Evolutionary conservation across 2,329 filamentous ascomycete genomes (phyloP).

Genomic region (Malbranchea zuffiana): DNA sequence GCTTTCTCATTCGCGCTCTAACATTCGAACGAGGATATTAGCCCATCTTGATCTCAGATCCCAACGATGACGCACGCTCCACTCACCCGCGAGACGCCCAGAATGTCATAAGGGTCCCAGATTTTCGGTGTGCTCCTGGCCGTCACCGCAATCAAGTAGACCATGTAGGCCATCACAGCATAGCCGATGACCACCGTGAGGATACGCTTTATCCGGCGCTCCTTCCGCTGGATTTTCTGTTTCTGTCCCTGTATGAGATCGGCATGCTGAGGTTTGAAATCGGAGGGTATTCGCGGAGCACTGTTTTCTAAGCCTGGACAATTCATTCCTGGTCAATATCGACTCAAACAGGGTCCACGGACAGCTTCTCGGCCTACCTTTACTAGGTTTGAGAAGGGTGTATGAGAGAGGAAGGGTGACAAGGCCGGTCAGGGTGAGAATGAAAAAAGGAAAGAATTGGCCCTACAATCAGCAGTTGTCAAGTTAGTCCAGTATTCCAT

Average conservation of each 20-base stretch:
- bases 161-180: constrained; percentile 76
- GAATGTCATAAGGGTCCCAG: constrained; percentile 95
- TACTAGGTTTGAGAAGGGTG: constrained; percentile 68
- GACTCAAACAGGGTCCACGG: not conserved
- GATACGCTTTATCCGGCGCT: constrained; percentile 76
- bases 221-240: constrained; percentile 77
- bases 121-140: constrained; percentile 61
- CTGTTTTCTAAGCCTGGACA: constrained; percentile 58
- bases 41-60: not conserved
- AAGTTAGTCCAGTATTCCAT: not conserved
- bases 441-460: constrained; percentile 98
- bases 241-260: constrained; percentile 74
- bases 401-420: constrained; percentile 87
- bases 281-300: constrained; percentile 69
- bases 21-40: constrained; percentile 3
- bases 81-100: constrained; percentile 69
- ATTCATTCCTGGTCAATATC: constrained; percentile 21
- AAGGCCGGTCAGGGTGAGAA: constrained; percentile 78
- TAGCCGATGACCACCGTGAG: constrained; percentile 67
- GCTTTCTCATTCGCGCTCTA: constrained; percentile 74
- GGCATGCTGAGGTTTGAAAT: constrained; percentile 71
- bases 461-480: constrained; percentile 43
- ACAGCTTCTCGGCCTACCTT: constrained; percentile 43
- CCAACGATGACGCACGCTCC: constrained; percentile 4
- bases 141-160: constrained; percentile 77